Conservation (phyloP, 2,329 filamentous ascomycete genomes). For the Pseudopithomyces chartarum region DNA sequence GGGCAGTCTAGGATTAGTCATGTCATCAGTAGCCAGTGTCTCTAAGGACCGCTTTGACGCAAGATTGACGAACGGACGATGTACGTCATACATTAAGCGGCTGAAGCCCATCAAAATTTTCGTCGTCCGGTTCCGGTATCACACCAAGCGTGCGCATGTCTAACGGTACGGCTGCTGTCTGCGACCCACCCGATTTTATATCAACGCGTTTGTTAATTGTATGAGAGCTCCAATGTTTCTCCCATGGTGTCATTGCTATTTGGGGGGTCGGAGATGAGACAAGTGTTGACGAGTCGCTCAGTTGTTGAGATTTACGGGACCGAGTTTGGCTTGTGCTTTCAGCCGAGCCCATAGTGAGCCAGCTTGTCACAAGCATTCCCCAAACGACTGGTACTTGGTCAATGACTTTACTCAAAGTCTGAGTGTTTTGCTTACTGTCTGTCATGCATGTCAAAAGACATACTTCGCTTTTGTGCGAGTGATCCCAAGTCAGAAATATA, state of each 20-base stretch:
- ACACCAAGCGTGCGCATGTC: background rate
- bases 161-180: background rate
- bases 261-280: background rate
- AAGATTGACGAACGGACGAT: background rate
- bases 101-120: background rate
- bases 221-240: background rate
- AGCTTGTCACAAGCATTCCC: conserved; percentile 25
- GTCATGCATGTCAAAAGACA: conserved; percentile 45
- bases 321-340: background rate
- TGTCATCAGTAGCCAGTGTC: too few relatives aligned
- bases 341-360: conserved; percentile 21
- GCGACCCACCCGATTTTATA: background rate
- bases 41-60: background rate
- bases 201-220: background rate
- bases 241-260: background rate
- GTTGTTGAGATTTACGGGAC: background rate
- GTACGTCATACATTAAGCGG: background rate
- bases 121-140: background rate
- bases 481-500: conserved; percentile 31
- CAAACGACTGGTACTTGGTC: conserved; percentile 15
- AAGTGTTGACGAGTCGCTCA: background rate
- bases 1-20: too few relatives aligned
- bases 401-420: background rate
- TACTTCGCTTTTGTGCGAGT: conserved; percentile 39
- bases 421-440: conserved; percentile 37